Conservation (phyloP, 2,329 filamentous ascomycete species). For the Gnomoniopsis sp. region DNA sequence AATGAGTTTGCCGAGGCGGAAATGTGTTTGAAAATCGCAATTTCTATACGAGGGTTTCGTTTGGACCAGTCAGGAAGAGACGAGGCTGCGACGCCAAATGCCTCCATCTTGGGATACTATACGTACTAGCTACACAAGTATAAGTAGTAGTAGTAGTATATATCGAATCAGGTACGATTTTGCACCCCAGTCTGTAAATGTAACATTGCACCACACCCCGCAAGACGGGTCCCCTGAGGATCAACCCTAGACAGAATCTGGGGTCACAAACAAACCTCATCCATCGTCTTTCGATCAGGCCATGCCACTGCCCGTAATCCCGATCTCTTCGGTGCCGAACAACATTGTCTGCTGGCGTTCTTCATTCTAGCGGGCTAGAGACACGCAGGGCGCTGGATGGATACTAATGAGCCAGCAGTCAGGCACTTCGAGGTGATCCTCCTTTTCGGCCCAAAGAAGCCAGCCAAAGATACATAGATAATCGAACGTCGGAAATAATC, state of each 20-base stretch:
- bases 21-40: not conserved
- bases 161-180: not conserved
- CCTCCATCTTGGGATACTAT: not conserved
- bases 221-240: slow-evolving; percentile 17
- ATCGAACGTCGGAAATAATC: slow-evolving; percentile 14
- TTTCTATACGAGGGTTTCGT: not conserved
- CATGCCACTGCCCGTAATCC: not conserved
- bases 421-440: not conserved
- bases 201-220: slow-evolving; percentile 19
- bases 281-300: not conserved
- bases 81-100: not conserved
- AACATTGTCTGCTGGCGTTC: too few relatives aligned
- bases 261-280: slow-evolving; percentile 13
- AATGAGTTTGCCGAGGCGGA: not conserved
- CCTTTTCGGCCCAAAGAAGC: not conserved
- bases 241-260: slow-evolving; percentile 17
- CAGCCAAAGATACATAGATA: not conserved
- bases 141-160: not conserved
- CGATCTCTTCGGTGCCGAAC: too few relatives aligned
- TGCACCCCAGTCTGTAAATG: slow-evolving; percentile 7
- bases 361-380: too few relatives aligned
- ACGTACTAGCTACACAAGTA: not conserved
- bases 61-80: not conserved
- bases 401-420: not conserved
- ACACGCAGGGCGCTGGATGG: not conserved